Percentiles rank a stretch among this genome's conserved stretches.
phyloP scores from a whole-genome alignment of 805 yeast species.

The Saccharomyces mikatae region DNA sequence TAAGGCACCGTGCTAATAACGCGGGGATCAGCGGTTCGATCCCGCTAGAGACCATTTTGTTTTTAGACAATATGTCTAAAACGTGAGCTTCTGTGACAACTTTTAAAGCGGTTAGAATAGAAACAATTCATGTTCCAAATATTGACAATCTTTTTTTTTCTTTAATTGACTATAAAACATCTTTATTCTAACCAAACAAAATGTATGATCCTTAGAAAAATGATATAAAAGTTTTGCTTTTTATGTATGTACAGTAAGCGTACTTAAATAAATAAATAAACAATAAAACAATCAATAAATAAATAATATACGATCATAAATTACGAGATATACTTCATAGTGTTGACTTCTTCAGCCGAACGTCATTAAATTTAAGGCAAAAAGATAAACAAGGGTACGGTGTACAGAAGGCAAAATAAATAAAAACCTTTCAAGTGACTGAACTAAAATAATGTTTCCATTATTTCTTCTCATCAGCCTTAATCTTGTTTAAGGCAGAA shows the following conservation, averaged over 20 bases:
- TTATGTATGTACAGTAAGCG: background rate
- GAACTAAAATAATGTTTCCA: background rate
- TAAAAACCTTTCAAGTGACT: background rate
- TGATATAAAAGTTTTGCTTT: background rate
- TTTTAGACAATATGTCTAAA: no score
- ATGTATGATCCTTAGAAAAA: no score
- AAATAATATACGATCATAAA: background rate
- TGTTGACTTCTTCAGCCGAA: background rate
- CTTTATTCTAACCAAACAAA: background rate
- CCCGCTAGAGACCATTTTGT: slow-evolving; percentile 17
- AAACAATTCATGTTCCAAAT: no score
- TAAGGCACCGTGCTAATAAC: slow-evolving; percentile 4
- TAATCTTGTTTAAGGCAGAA: slow-evolving; percentile 88
- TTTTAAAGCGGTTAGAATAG: no score
- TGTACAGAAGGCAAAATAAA: background rate
- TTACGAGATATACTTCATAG: background rate
- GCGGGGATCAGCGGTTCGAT: slow-evolving; percentile 5
- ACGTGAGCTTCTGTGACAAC: no score
- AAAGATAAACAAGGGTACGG: background rate
- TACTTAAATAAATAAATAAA: background rate
- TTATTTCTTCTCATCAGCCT: slow-evolving; percentile 6
- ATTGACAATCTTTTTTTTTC: background rate
- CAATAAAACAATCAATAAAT: background rate
- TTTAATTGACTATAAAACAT: no score
- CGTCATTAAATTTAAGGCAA: background rate